phyloP scores from a whole-genome alignment of 768 basidiomycete genomes.

The Crepidotus variabilis region DNA sequence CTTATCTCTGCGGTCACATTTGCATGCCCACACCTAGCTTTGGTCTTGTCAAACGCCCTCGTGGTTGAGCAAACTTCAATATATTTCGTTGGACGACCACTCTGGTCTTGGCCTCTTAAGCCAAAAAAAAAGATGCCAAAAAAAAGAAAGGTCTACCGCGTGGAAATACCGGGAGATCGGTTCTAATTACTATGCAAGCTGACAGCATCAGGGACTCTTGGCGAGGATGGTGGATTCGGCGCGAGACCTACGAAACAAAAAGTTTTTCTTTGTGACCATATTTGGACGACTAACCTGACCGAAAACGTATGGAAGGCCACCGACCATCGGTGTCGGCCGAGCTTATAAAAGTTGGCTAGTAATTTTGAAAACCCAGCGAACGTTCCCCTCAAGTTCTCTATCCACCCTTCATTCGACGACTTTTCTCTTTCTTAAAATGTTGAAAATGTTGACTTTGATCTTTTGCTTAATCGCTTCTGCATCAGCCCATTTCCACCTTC shows the following conservation, averaged over 20 bases:
- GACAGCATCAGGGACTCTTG: background rate
- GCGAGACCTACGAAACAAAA: background rate
- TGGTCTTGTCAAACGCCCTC: background rate
- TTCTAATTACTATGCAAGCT: background rate
- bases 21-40: too few species aligned
- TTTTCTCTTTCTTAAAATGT: slow-evolving; percentile 21
- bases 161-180: background rate
- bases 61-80: background rate
- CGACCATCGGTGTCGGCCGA: background rate
- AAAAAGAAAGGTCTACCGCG: background rate
- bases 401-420: background rate
- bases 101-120: background rate
- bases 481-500: slow-evolving; percentile 71
- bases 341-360: background rate
- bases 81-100: background rate
- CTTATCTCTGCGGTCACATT: too few species aligned
- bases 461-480: slow-evolving; percentile 35
- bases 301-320: background rate
- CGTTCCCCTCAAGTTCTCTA: background rate
- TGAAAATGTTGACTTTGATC: slow-evolving; percentile 25
- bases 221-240: background rate
- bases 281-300: background rate
- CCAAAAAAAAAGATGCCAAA: too few species aligned
- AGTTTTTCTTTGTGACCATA: background rate
- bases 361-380: background rate